These are phyloP conservation scores for Heterobasidion annosum DNA, from an alignment of 1,284 basidiomycete species.

Conservation along the genomic window DNA sequence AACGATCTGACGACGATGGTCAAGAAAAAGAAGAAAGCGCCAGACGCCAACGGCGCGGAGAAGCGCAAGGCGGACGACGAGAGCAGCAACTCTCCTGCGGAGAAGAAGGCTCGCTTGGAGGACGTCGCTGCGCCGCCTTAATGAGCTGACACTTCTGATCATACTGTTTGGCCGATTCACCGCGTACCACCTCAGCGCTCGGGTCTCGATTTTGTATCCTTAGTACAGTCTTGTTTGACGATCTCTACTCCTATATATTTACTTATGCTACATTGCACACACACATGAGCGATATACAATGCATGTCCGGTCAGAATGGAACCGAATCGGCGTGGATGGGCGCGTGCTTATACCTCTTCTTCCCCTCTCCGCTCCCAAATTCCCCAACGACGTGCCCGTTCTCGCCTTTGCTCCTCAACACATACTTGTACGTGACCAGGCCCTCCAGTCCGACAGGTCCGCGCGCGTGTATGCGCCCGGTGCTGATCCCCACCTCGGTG, in stretches of 20 bases:
- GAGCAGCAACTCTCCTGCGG: conserved; percentile 32
- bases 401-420: conserved; percentile 66
- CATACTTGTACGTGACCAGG: conserved; percentile 91
- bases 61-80: conserved; percentile 70
- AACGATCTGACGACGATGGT: conserved; percentile 80
- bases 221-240: background rate
- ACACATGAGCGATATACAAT: background rate
- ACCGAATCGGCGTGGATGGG: conserved; percentile 36
- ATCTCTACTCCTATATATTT: background rate
- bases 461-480: conserved; percentile 92
- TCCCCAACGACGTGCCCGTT: conserved; percentile 77
- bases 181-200: no score
- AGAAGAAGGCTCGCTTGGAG: conserved; percentile 64
- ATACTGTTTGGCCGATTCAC: background rate
- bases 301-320: conserved; percentile 31
- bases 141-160: background rate
- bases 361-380: conserved; percentile 65
- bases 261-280: background rate
- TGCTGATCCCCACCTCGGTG: conserved; percentile 97
- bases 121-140: conserved; percentile 9
- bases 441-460: conserved; percentile 97
- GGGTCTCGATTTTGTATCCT: background rate
- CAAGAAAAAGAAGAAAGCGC: conserved; percentile 66
- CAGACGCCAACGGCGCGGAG: conserved; percentile 24
- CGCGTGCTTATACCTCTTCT: conserved; percentile 72